Evolutionary conservation across 139 green algal genomes (phyloP), one percentile per base, ranked within the genome.

Genomic region (Ettlia oleoabundans): DNA sequence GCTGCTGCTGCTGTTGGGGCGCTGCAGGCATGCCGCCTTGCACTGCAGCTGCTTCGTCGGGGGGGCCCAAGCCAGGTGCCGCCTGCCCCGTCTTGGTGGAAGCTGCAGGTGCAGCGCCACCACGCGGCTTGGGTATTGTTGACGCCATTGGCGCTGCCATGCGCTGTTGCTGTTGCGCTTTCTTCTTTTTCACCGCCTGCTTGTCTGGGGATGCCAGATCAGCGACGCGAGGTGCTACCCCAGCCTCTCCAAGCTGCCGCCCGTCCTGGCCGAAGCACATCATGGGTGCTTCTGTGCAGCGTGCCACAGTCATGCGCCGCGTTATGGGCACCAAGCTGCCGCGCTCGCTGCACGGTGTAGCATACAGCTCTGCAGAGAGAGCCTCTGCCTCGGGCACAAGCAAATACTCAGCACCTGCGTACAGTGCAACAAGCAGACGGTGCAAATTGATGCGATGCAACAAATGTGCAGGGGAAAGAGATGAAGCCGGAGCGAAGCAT

Each of bases 261-360:
- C n/a, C n/a, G 9, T 78, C 32, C 32, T 78, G 51, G 4, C 64
- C 80, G 62, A 85, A 85, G 67, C 80, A 85, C 24, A 80, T 9
- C 42, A 37, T 30, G 2, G 61, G 80, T 9, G 80, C 80, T 1
- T 62, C 24, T 0, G 80, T 81, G 33, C 38, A 41, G 3, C 73
- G 61, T 4, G 66, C 37, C 0, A 85, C 73, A 1, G 62, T 78
- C 42, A 85, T n/a, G 7, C 80, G 72, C 32, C 80, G 72, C 24
- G 55, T 61, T 4, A 85, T 35, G 2, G 41, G 69, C 26, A 40
- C 37, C 47, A 77, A 22, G 40, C 43, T 75, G 33, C 66, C 62
- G 37, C 15, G 4, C 2, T 28, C 22, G 41, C 37, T 72, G 35
- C 19, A 38, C 8, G 73, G 61, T 2, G 68, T 73, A 18, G 55